A percentile compares a stretch with the other conserved stretches of the same genome.
These are phyloP conservation scores for Hymenoscyphus fraxineus DNA, from an alignment of 2,329 filamentous ascomycete genomes.

Conservation along the genomic window DNA sequence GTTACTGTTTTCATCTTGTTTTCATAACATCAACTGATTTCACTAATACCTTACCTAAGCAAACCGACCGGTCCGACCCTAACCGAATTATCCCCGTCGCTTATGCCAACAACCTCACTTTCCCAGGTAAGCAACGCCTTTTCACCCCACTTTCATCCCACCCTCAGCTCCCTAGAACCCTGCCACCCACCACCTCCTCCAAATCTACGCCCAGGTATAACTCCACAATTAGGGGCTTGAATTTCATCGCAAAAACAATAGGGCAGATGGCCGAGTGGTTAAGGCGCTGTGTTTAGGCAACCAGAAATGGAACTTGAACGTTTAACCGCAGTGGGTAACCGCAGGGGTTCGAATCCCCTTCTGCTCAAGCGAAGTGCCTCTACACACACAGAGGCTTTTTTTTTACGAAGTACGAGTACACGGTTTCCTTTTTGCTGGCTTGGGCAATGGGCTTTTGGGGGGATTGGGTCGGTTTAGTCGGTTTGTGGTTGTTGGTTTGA, in stretches of 20 bases:
- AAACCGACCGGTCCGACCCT: too few relatives aligned
- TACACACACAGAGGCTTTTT: too few relatives aligned
- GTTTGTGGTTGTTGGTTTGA: too few relatives aligned
- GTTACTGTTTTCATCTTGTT: too few relatives aligned
- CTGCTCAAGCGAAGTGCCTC: too few relatives aligned
- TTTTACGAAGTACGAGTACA: too few relatives aligned
- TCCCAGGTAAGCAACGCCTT: not conserved
- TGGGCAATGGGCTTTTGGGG: not conserved
- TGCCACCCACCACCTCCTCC: not conserved
- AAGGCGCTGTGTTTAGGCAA: constrained; percentile 53
- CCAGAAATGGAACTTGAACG: constrained; percentile 25
- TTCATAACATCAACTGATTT: too few relatives aligned
- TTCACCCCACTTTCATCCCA: not conserved
- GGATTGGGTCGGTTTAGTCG: too few relatives aligned
- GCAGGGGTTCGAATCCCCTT: constrained; percentile 52
- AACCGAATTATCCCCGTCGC: too few relatives aligned
- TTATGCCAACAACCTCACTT: too few relatives aligned
- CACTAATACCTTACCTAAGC: too few relatives aligned
- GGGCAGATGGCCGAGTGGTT: constrained; percentile 49
- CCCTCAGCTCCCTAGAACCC: not conserved
- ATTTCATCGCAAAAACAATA: not conserved
- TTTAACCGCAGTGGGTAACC: constrained; percentile 39
- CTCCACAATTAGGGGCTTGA: not conserved
- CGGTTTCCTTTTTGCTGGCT: constrained; percentile 16
- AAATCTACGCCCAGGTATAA: not conserved